Evolutionary conservation across 2,329 filamentous ascomycete genomes (phyloP), one percentile per base, ranked within the genome.

Genomic region (Colletotrichum godetiae): DNA sequence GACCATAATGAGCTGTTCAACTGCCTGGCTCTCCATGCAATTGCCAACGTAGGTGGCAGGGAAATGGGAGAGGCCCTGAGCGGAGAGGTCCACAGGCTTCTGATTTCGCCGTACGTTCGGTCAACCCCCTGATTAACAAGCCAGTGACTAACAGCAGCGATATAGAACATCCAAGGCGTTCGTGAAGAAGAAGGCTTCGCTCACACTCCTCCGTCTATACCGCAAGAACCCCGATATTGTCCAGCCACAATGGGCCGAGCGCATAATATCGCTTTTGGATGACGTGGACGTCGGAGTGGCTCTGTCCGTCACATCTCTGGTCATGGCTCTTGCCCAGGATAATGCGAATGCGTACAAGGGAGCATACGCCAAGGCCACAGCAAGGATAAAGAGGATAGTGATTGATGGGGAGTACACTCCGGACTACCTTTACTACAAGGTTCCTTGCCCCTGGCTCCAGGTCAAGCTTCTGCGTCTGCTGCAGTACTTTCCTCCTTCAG

Each of bases 201-300:
- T 99, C 65, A 99, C 97, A 0, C 88, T 99, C 46, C 90, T 99
- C 67, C 93, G 97, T 67, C 85, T 99, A 6, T 99, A 98, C 84
- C 94, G 97, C 77, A 99, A 99, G 85, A 92, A 95, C 79, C 95
- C 96, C 1, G 93, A 92, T 76, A 98, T 99, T 76, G 94, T 99
- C 29, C 95, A 98, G 80, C 93, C 95, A 35, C 95, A 98, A 85
- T 99, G 97, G 97, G 94, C 95, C 8, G 97, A 99, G 86, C 92
- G 97, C 65, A 98, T 99, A 81, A 97, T 99, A 81, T 97, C 97
- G n/a, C 88, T 99, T 55, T 98, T 99, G 95, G 97, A 99, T 82
- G 97, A 99, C 79, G 88, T 91, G 5, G 97, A 99, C 80, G 92
- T 98, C 82, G 97, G 97, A 68, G 97, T 99, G 42, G 95, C 95